phyloP scores from a whole-genome alignment of 2,329 filamentous ascomycete genomes.

The Cytospora paraplurivora region DNA sequence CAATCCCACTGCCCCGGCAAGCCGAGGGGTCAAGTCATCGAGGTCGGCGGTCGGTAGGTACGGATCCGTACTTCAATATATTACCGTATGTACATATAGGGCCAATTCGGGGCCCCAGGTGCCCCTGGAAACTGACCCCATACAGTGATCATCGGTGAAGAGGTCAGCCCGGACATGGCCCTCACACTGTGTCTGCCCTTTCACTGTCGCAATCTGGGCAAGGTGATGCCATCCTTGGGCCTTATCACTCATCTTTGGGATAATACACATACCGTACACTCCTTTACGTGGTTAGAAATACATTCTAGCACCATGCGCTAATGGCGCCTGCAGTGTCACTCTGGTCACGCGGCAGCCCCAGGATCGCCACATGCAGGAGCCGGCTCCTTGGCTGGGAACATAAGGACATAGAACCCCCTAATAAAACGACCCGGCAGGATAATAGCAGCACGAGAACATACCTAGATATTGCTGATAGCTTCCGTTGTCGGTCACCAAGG shows the following conservation, averaged over 20 bases:
- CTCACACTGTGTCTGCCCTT: not conserved
- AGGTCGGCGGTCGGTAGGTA: too few species aligned
- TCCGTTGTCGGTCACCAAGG: too few species aligned
- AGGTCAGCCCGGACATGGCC: not conserved
- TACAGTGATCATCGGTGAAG: too few species aligned
- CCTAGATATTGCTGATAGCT: too few species aligned
- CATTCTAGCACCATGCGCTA: conserved; percentile 5
- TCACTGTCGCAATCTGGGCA: not conserved
- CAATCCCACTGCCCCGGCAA: too few species aligned
- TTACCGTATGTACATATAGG: too few species aligned
- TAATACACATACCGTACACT: not conserved
- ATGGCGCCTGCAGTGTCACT: conserved; percentile 19
- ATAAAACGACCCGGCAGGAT: not conserved
- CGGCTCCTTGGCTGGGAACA: not conserved
- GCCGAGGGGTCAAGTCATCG: too few species aligned
- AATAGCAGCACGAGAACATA: not conserved
- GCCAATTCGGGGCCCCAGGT: too few species aligned
- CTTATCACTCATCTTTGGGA: not conserved
- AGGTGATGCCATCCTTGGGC: conserved; percentile 6
- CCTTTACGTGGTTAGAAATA: not conserved
- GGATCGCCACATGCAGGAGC: not conserved
- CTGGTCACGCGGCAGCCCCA: not conserved
- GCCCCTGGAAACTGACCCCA: too few species aligned
- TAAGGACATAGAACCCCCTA: not conserved
- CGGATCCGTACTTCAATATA: too few species aligned